A percentile compares a stretch with the other conserved stretches of the same genome.
These are phyloP conservation scores for Lachancea dasiensis DNA, from an alignment of 805 yeast genomes.

Conservation along the genomic window DNA sequence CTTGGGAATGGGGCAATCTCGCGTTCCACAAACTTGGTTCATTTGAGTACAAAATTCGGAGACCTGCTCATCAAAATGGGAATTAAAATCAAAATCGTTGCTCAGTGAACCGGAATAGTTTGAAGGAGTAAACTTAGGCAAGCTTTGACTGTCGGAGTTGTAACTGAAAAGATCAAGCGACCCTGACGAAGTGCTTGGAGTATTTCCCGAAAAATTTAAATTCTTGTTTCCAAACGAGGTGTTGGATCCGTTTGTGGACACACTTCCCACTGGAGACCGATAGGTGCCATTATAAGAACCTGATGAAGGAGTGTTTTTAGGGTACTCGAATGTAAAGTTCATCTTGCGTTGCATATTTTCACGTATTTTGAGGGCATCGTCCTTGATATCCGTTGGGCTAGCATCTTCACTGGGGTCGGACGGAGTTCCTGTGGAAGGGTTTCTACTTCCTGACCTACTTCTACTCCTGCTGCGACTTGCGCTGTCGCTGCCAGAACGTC, in stretches of 20 bases:
- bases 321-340: conserved; percentile 49
- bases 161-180: conserved; percentile 8
- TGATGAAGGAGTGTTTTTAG: conserved; percentile 34
- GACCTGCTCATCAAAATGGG: conserved; percentile 61
- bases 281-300: background rate
- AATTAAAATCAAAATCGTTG: conserved; percentile 34
- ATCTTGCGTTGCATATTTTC: conserved; percentile 19
- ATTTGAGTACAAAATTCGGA: conserved; percentile 71
- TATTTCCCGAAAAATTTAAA: conserved; percentile 1
- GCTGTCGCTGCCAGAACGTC: conserved; percentile 1
- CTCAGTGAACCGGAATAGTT: conserved; percentile 2
- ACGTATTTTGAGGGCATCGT: conserved; percentile 7
- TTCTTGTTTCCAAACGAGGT: conserved; percentile 6
- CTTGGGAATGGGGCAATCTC: conserved; percentile 56
- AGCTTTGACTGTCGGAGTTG: conserved; percentile 4
- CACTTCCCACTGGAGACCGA: conserved; percentile 25
- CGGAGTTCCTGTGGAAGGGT: conserved; percentile 1
- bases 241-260: conserved; percentile 24
- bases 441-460: conserved; percentile 5
- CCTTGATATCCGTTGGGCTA: conserved; percentile 3
- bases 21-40: conserved; percentile 78
- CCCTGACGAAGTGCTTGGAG: conserved; percentile 11
- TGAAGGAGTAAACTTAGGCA: conserved; percentile 10
- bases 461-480: conserved; percentile 6
- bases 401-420: conserved; percentile 4